Conservation (phyloP, 176 grass and related monocot genomes). For the Oryza punctata region DNA sequence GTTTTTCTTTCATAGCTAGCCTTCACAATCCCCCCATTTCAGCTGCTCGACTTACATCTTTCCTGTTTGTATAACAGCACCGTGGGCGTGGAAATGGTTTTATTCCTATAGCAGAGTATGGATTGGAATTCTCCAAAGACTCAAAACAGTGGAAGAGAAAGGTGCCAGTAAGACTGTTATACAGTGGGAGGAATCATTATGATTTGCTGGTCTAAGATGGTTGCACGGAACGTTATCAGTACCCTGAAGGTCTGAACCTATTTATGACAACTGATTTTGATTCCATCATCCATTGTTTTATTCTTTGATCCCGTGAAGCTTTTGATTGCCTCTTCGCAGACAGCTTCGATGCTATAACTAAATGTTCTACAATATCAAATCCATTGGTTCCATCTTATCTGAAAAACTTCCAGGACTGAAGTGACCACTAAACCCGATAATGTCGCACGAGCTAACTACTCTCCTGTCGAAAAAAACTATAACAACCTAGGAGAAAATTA, state of each 20-base stretch:
- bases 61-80: slow-evolving; percentile 58
- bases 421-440: neutral
- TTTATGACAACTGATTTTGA: neutral
- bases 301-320: neutral
- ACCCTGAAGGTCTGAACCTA: neutral
- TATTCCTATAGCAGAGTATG: slow-evolving; percentile 90
- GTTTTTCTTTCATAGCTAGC: neutral
- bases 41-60: neutral
- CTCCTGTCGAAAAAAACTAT: too few species aligned
- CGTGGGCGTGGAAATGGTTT: slow-evolving; percentile 66
- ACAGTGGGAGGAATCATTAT: slow-evolving; percentile 84
- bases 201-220: slow-evolving; percentile 74
- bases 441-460: neutral
- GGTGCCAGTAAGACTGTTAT: slow-evolving; percentile 74
- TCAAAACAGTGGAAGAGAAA: slow-evolving; percentile 62
- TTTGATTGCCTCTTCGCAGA: neutral
- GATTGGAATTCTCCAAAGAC: slow-evolving; percentile 71
- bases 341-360: neutral
- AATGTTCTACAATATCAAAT: neutral
- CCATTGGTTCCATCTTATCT: neutral
- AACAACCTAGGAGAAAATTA: neutral
- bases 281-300: neutral
- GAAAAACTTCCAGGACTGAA: too few species aligned
- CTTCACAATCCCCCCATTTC: neutral
- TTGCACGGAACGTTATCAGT: neutral